These are phyloP conservation scores for Ambrosia hybrid DNA, from an alignment of 140 eudicot genomes.

Conservation along the genomic window DNA sequence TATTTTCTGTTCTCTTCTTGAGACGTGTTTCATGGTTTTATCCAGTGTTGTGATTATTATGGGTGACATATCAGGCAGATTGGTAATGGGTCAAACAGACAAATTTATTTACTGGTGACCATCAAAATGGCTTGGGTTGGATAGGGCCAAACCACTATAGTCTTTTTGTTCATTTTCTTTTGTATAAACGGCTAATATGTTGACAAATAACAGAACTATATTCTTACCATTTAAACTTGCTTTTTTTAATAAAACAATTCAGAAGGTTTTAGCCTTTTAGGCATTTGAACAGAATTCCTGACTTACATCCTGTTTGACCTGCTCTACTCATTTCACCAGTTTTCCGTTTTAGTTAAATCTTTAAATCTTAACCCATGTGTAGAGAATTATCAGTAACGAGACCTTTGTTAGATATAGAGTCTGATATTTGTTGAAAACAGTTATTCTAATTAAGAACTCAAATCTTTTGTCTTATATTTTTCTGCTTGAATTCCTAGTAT, in stretches of 20 bases:
- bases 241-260: not conserved
- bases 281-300: not conserved
- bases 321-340: not conserved
- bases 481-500: not conserved
- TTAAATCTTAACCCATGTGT: no score
- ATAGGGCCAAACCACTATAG: slow-evolving; percentile 5
- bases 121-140: not conserved
- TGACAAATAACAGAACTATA: not conserved
- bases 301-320: slow-evolving; percentile 1
- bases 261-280: not conserved
- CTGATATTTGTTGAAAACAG: not conserved
- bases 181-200: not conserved
- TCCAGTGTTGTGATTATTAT: not conserved
- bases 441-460: not conserved
- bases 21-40: not conserved
- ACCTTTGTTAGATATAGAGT: not conserved
- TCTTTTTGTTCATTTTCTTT: not conserved
- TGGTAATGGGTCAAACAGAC: not conserved
- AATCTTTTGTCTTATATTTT: not conserved
- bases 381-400: not conserved
- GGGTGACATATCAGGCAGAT: not conserved
- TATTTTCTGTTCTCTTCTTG: not conserved
- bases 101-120: not conserved
- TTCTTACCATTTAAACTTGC: not conserved
- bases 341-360: not conserved